These are phyloP conservation scores for Fraxinus angustifolia DNA, from an alignment of 305 asterid genomes.

Conservation along the genomic window DNA sequence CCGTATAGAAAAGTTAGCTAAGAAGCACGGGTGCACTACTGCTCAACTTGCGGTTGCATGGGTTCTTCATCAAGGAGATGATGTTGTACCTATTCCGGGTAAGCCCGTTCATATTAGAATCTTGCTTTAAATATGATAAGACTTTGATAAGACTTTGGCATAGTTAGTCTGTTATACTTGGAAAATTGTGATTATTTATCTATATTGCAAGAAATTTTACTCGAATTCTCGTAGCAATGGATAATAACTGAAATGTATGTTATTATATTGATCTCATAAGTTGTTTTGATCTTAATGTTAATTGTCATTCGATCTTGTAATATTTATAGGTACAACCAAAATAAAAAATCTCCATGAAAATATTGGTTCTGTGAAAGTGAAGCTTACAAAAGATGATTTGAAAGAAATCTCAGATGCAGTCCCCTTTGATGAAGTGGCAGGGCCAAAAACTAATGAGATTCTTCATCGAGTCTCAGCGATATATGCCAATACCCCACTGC, in stretches of 20 bases:
- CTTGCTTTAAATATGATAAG: neutral
- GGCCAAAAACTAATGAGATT: conserved; percentile 22
- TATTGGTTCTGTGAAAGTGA: conserved; percentile 36
- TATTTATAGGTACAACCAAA: conserved; percentile 52
- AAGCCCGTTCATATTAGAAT: conserved; percentile 10
- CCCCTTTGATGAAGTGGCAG: conserved; percentile 44
- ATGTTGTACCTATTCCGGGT: conserved; percentile 61
- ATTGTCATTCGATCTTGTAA: neutral
- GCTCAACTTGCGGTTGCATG: conserved; percentile 66
- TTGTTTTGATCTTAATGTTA: neutral
- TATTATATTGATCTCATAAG: neutral
- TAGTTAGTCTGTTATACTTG: neutral
- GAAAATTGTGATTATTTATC: neutral
- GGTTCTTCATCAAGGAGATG: conserved; percentile 62
- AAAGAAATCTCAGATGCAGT: conserved; percentile 40
- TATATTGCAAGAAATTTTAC: neutral
- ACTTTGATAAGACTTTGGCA: neutral
- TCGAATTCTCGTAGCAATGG: neutral
- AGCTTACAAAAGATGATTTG: conserved; percentile 37
- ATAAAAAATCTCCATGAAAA: conserved; percentile 46
- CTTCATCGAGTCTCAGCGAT: conserved; percentile 27
- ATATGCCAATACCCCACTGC: conserved; percentile 44
- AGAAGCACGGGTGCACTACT: conserved; percentile 48
- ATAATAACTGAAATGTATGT: neutral
- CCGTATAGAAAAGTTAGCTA: conserved; percentile 40